Evolutionary conservation across 2,329 filamentous ascomycete species (phyloP).

Genomic region (Fusarium globosum): DNA sequence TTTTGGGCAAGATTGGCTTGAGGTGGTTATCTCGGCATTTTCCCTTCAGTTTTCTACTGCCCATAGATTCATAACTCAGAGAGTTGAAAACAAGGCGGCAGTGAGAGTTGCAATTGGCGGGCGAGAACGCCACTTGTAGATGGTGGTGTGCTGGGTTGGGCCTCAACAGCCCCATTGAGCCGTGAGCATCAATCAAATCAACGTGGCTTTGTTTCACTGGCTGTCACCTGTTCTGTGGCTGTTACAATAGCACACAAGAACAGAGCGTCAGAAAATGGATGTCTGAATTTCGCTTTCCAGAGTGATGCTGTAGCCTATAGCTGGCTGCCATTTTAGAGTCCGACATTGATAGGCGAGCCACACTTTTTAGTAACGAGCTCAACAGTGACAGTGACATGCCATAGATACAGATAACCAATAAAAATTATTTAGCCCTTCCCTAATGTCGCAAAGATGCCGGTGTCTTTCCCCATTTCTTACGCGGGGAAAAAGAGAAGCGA

Average conservation of each 20-base stretch:
- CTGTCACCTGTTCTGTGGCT: neutral
- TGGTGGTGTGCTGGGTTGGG: neutral
- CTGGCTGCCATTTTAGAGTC: too few species aligned
- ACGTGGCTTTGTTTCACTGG: neutral
- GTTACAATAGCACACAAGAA: too few species aligned
- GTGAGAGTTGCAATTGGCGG: neutral
- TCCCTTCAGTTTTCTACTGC: accelerated
- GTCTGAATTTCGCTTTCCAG: too few species aligned
- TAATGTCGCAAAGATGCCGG: too few species aligned
- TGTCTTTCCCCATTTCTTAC: neutral
- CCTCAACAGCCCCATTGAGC: neutral
- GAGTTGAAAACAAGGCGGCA: neutral
- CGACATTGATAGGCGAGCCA: too few species aligned
- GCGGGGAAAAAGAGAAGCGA: neutral
- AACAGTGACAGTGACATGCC: too few species aligned
- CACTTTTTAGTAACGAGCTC: too few species aligned
- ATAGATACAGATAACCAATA: too few species aligned
- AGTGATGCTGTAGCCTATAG: too few species aligned
- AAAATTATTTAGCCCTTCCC: too few species aligned
- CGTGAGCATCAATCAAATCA: neutral
- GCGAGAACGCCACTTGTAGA: neutral
- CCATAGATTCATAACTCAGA: neutral
- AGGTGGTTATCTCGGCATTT: accelerated
- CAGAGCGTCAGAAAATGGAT: too few species aligned
- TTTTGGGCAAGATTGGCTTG: neutral